Evolutionary conservation across 768 basidiomycete species (phyloP).

Genomic region (Gymnopilus dilepis): DNA sequence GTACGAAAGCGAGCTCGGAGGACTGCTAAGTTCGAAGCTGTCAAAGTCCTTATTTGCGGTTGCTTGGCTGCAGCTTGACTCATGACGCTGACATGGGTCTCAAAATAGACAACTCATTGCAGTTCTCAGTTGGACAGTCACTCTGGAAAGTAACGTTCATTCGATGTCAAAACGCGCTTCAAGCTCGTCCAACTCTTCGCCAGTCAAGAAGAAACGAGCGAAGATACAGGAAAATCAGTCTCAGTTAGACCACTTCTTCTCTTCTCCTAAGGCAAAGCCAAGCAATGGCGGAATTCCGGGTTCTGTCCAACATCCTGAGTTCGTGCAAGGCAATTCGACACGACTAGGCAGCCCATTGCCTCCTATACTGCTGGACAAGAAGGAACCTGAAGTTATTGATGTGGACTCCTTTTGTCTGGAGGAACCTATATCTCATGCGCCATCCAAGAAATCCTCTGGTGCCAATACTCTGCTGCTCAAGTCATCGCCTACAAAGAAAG

Average conservation of each 20-base stretch:
- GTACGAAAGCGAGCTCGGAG: background rate
- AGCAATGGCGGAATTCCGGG: background rate
- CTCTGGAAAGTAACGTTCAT: background rate
- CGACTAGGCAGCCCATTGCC: background rate
- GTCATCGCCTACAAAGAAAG: background rate
- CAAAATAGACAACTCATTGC: no score
- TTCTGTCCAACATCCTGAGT: slow-evolving; percentile 11
- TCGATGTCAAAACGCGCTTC: slow-evolving; percentile 29
- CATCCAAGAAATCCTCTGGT: background rate
- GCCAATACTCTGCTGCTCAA: background rate
- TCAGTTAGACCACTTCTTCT: slow-evolving; percentile 34
- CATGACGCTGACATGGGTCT: no score
- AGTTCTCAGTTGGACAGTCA: background rate
- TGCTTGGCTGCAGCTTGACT: slow-evolving; percentile 12
- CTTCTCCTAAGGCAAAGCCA: slow-evolving; percentile 24
- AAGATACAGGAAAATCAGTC: slow-evolving; percentile 27
- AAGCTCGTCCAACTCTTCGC: slow-evolving; percentile 13
- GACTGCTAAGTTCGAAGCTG: background rate
- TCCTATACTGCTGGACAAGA: background rate
- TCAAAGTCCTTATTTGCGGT: slow-evolving; percentile 17
- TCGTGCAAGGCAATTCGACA: slow-evolving; percentile 24
- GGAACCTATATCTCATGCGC: background rate
- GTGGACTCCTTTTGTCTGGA: slow-evolving; percentile 27
- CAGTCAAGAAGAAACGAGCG: slow-evolving; percentile 24
- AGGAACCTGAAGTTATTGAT: slow-evolving; percentile 23